Percentiles rank a stretch among this genome's conserved stretches.
These are phyloP conservation scores for Cystofilobasidium bisporidii DNA, from an alignment of 768 basidiomycete genomes.

Conservation along the genomic window DNA sequence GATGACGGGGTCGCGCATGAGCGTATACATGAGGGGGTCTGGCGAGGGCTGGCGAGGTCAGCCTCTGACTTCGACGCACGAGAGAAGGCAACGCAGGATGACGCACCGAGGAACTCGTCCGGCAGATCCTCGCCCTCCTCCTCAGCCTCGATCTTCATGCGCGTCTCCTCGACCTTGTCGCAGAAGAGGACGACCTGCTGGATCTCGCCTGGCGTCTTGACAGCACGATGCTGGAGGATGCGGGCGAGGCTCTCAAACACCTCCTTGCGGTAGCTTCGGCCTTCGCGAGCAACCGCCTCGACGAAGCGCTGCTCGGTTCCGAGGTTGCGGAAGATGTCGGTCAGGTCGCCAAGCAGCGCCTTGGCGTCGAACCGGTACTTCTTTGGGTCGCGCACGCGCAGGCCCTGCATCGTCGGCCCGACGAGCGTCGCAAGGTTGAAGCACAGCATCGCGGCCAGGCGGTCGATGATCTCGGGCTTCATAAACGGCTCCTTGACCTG, in stretches of 20 bases:
- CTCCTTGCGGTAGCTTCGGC: conserved; percentile 74
- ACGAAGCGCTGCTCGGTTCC: conserved; percentile 69
- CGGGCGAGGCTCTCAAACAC: conserved; percentile 70
- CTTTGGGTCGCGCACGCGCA: conserved; percentile 73
- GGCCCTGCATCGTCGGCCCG: conserved; percentile 76
- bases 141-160: conserved; percentile 59
- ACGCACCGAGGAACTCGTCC: conserved; percentile 83
- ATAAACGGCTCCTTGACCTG: conserved; percentile 88
- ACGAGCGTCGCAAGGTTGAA: conserved; percentile 83
- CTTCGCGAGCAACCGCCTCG: conserved; percentile 82
- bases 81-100: background rate
- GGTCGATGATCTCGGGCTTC: conserved; percentile 90
- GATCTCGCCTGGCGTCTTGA: conserved; percentile 73
- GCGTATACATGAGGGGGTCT: conserved; percentile 82
- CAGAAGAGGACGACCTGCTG: conserved; percentile 61
- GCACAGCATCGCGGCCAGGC: conserved; percentile 90
- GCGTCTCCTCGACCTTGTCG: conserved; percentile 71
- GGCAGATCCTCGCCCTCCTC: conserved; percentile 83
- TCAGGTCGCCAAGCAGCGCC: conserved; percentile 68
- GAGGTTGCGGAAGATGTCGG: conserved; percentile 83
- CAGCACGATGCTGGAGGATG: conserved; percentile 51
- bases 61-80: too few relatives aligned
- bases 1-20: conserved; percentile 92
- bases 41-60: background rate
- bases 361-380: conserved; percentile 83